A percentile compares a stretch with the other conserved stretches of the same genome.
Evolutionary conservation across 2,329 filamentous ascomycete species (phyloP).

Genomic region (Ceratocystis harringtonii): DNA sequence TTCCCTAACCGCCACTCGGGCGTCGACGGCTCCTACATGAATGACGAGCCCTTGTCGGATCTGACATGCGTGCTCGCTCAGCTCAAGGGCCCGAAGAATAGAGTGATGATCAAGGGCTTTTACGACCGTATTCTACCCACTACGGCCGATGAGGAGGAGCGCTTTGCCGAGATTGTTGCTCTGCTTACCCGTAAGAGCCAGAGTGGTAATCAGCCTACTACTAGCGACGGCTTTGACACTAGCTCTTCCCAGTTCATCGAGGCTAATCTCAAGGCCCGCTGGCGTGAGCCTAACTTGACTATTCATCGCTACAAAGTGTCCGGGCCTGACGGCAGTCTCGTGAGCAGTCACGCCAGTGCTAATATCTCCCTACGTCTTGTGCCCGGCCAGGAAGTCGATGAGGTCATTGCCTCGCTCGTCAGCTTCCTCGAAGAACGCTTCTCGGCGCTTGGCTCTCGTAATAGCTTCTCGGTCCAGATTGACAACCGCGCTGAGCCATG

Average conservation of each 20-base stretch:
- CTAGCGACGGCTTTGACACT: not conserved
- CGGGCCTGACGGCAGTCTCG: conserved; percentile 79
- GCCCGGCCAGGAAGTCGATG: conserved; percentile 74
- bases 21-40: conserved; percentile 83
- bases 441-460: conserved; percentile 58
- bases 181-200: conserved; percentile 49
- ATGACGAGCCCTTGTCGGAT: conserved; percentile 86
- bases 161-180: conserved; percentile 72
- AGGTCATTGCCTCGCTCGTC: conserved; percentile 54
- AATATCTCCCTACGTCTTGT: conserved; percentile 84
- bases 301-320: conserved; percentile 89
- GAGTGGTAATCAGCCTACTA: not conserved
- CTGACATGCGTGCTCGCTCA: conserved; percentile 69
- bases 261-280: conserved; percentile 74
- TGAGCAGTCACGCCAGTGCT: conserved; percentile 77
- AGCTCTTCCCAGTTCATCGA: conserved; percentile 38
- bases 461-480: conserved; percentile 65
- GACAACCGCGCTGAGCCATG: conserved; percentile 92
- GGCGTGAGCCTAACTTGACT: conserved; percentile 88
- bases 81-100: conserved; percentile 66
- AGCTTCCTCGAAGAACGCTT: conserved; percentile 59
- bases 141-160: conserved; percentile 57
- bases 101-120: conserved; percentile 73
- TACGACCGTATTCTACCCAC: conserved; percentile 71
- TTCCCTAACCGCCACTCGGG: conserved; percentile 87